Evolutionary conservation across 2,329 filamentous ascomycete species (phyloP).

Genomic region (Geosmithia morbida): DNA sequence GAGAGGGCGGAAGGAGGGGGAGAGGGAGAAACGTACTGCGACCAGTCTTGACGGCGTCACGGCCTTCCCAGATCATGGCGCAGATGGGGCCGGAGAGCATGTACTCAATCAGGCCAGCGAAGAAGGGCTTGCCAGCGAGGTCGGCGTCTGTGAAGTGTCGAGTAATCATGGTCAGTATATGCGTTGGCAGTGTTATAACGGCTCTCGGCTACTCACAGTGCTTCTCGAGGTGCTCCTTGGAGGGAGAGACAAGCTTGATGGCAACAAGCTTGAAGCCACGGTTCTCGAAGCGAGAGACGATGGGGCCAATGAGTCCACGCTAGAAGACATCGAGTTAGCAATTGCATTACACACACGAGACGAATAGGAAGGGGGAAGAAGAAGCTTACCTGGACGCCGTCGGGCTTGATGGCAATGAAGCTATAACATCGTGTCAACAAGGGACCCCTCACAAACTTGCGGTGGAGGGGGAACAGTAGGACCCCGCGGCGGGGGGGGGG

Average conservation of each 20-base stretch:
- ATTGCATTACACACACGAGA: background rate
- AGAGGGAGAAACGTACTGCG: slow-evolving; percentile 45
- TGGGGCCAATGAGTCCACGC: slow-evolving; percentile 95
- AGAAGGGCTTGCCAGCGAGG: slow-evolving; percentile 90
- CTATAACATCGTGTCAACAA: slow-evolving; percentile 30
- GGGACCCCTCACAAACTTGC: background rate
- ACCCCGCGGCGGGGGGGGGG: background rate
- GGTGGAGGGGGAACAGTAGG: slow-evolving; percentile 5
- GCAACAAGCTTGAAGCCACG: slow-evolving; percentile 95
- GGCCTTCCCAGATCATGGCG: slow-evolving; percentile 99
- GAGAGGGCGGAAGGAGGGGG: too few species aligned
- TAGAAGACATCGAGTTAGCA: slow-evolving; percentile 22
- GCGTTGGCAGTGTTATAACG: slow-evolving; percentile 1
- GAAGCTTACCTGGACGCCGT: slow-evolving; percentile 76
- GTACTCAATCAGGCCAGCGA: slow-evolving; percentile 87
- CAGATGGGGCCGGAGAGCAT: slow-evolving; percentile 82
- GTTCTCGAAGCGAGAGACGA: slow-evolving; percentile 96
- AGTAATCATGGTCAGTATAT: slow-evolving; percentile 16
- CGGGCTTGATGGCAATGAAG: slow-evolving; percentile 99
- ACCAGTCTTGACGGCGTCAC: slow-evolving; percentile 97
- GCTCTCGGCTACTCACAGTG: slow-evolving; percentile 49
- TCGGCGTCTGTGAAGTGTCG: slow-evolving; percentile 49
- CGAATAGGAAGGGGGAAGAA: background rate
- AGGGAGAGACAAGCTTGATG: slow-evolving; percentile 85
- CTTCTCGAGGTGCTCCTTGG: slow-evolving; percentile 92